Percentiles rank a stretch among this genome's conserved stretches.
These are phyloP conservation scores for Aspergillus brasiliensis DNA, from an alignment of 2,329 filamentous ascomycete species.

Conservation along the genomic window DNA sequence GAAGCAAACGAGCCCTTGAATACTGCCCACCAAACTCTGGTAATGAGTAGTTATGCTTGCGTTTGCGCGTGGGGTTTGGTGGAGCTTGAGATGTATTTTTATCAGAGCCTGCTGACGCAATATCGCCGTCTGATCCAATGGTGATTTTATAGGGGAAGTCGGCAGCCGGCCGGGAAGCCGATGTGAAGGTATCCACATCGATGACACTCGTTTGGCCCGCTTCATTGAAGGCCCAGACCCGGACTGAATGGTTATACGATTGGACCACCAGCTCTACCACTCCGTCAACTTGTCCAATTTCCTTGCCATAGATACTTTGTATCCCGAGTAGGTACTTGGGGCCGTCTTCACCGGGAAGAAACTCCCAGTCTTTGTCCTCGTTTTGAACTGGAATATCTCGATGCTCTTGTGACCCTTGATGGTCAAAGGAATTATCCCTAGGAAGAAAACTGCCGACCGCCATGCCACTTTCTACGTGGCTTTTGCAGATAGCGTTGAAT, in stretches of 20 bases:
- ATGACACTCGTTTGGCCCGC: constrained; percentile 50
- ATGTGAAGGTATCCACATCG: constrained; percentile 44
- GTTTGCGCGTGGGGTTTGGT: constrained; percentile 26
- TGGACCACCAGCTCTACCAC: constrained; percentile 56
- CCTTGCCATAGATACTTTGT: constrained; percentile 52
- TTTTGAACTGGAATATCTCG: constrained; percentile 36
- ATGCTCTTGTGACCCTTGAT: constrained; percentile 27
- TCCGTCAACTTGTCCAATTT: constrained; percentile 49
- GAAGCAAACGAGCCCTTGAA: constrained; percentile 11
- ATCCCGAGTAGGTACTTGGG: constrained; percentile 50
- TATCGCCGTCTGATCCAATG: constrained; percentile 30
- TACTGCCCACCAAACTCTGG: constrained; percentile 29
- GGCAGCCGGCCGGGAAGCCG: constrained; percentile 10
- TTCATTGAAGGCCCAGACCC: constrained; percentile 56
- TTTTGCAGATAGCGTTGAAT: constrained; percentile 46
- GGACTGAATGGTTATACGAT: constrained; percentile 44
- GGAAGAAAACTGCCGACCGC: constrained; percentile 39
- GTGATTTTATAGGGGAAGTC: constrained; percentile 29
- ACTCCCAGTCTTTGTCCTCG: constrained; percentile 45
- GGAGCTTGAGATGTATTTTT: constrained; percentile 15
- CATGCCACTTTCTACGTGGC: constrained; percentile 34
- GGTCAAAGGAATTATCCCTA: constrained; percentile 36
- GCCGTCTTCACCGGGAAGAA: constrained; percentile 37
- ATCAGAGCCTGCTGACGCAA: constrained; percentile 24
- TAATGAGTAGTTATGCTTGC: constrained; percentile 24